Percentiles rank a stretch among this genome's conserved stretches.
Conservation (phyloP, 495 filamentous ascomycete genomes). For the Trichoderma orchidacearum region DNA sequence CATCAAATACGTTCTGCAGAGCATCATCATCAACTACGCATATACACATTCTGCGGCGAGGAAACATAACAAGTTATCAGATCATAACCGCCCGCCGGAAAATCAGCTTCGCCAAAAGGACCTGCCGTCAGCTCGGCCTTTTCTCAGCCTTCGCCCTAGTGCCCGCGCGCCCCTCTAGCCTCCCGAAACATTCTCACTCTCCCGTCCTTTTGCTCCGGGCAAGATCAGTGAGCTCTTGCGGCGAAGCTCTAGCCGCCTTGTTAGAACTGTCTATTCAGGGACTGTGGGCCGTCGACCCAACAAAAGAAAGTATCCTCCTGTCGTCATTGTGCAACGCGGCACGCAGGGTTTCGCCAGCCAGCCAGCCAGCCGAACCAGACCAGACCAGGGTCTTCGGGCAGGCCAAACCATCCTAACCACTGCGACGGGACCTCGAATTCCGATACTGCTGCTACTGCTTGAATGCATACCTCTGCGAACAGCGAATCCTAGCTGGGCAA, state of each 20-base stretch:
- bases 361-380: neutral
- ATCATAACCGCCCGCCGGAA: neutral
- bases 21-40: too few relatives aligned
- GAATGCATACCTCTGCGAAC: too few relatives aligned
- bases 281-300: neutral
- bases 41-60: too few relatives aligned
- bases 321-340: conserved; percentile 1
- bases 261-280: neutral
- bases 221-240: neutral
- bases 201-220: neutral
- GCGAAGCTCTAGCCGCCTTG: neutral
- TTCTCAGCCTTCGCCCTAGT: neutral
- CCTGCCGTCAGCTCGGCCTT: too few relatives aligned
- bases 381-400: too few relatives aligned
- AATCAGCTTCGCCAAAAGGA: too few relatives aligned
- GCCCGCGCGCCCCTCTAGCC: neutral
- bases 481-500: too few relatives aligned
- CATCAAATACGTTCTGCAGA: too few relatives aligned
- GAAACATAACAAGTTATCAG: too few relatives aligned
- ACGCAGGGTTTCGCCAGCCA: neutral
- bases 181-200: neutral
- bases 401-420: neutral
- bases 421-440: neutral
- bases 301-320: neutral
- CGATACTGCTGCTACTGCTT: too few relatives aligned